Base-by-base conservation (phyloP, 148 eudicot genomes). In the Pharnaceum exiguum region DNA sequence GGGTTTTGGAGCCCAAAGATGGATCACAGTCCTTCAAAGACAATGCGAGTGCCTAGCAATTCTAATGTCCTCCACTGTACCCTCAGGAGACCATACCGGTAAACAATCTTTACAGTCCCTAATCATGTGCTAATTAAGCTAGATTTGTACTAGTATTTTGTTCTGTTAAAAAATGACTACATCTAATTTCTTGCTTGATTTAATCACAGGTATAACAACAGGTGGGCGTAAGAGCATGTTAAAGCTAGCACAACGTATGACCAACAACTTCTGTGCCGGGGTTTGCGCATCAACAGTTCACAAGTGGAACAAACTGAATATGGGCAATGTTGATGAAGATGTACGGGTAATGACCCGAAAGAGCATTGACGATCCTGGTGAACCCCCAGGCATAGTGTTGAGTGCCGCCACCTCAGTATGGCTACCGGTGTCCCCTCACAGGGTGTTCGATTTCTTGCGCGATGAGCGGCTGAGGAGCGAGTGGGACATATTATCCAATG, bases 1-100 rank as follows among this genome's bases (percentile, higher is more conserved):
- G 87, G 99, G 91, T 16, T 94, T 94, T 28, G 99, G 99, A 12
- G 96, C 96, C 10, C 95, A 86, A 49, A 70, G 96, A 18, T 94
- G 99, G 99, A 72, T 94, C 19, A 80, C 96, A 33, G 79, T 87
- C 59, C 95, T 94, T 23, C 95, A 94, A 73, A 51, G 96, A 33
- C 99, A 94, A 55, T 89, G 99, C 63, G 91, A 94, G 73, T 94
- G 96, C 70, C 79, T 86, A 0, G 89, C 96, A 3, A 81, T 94
- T 42, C 82, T 94, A 43, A 85, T 85, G 98, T 91, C 98, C 40
- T 85, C 98, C 27, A 46, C 75, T 18, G 70, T 73, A 0, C 84
- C 90, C 5, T 40, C 90, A 3, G 66, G 82, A 28, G 94, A 87
- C 62, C 83, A 87, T 51, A 72, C 77, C 0, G 93, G 97, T 87